These are phyloP conservation scores for Fusarium pininemorale DNA, from an alignment of 2,329 filamentous ascomycete species.

Conservation along the genomic window DNA sequence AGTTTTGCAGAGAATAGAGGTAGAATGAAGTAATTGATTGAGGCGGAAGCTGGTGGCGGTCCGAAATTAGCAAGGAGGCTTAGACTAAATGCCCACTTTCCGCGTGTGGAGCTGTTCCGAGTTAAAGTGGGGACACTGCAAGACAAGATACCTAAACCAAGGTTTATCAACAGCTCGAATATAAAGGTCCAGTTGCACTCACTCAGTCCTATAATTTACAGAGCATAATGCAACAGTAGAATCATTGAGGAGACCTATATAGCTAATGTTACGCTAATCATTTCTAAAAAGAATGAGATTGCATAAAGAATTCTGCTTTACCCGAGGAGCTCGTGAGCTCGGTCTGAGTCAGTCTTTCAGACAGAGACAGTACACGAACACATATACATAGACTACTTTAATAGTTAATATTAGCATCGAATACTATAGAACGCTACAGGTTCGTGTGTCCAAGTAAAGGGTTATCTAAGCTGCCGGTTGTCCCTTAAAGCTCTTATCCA, in stretches of 20 bases:
- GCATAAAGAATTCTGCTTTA: neutral
- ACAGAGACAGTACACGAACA: accelerated
- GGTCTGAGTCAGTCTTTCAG: accelerated
- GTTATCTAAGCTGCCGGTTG: accelerated
- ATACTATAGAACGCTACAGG: neutral
- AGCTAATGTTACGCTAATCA: accelerated
- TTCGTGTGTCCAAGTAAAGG: accelerated
- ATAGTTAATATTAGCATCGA: accelerated
- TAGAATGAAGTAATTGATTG: neutral
- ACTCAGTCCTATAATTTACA: neutral
- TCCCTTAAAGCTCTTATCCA: neutral
- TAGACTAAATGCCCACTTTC: neutral
- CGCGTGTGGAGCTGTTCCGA: neutral
- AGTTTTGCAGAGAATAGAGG: neutral
- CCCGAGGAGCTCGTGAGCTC: accelerated
- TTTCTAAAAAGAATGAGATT: accelerated
- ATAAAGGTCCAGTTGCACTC: neutral
- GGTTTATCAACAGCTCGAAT: accelerated
- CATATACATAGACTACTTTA: neutral
- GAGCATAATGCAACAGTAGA: accelerated
- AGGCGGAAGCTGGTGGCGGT: neutral
- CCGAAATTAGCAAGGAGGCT: neutral
- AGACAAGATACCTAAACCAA: neutral
- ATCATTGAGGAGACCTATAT: no score
- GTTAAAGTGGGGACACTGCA: neutral